Percentiles rank a stretch among this genome's conserved stretches.
Evolutionary conservation across 2,329 filamentous ascomycete species (phyloP).

Genomic region (Ophiocordyceps camponoti-saundersi): DNA sequence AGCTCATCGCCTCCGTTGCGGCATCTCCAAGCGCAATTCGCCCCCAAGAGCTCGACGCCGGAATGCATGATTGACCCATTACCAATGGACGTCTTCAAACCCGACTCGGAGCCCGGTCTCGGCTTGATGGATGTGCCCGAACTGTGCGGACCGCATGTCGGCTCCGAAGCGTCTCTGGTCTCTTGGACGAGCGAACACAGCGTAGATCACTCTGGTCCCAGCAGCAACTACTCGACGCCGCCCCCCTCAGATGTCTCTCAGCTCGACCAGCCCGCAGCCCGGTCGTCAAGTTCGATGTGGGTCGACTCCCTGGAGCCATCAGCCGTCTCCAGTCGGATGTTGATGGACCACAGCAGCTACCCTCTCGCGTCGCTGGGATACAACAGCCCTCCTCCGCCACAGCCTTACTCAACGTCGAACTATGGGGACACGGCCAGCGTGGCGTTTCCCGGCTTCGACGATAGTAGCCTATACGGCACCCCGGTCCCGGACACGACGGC

Average conservation of each 20-base stretch:
- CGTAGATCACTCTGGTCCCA: constrained; percentile 27
- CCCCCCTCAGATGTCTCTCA: constrained; percentile 20
- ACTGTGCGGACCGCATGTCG: constrained; percentile 5
- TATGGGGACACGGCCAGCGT: constrained; percentile 14
- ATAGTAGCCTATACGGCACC: constrained; percentile 17
- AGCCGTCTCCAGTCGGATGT: constrained; percentile 1
- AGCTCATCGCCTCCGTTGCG: constrained; percentile 4
- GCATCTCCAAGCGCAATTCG: constrained; percentile 5
- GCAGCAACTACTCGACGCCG: constrained; percentile 28
- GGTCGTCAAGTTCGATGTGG: constrained; percentile 16
- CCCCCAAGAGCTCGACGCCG: not conserved
- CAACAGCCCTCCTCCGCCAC: constrained; percentile 9
- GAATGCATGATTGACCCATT: not conserved
- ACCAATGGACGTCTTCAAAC: not conserved
- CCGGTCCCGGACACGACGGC: constrained; percentile 23
- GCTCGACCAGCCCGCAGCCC: constrained; percentile 9
- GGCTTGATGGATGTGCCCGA: constrained; percentile 6
- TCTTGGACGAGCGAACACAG: constrained; percentile 20
- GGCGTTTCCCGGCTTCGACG: constrained; percentile 17
- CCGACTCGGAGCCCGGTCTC: constrained; percentile 6
- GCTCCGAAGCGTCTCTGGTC: not conserved
- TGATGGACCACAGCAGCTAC: constrained; percentile 7
- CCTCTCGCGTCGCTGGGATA: constrained; percentile 12
- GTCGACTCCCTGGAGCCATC: constrained; percentile 12
- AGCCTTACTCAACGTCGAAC: constrained; percentile 14